Percentiles rank a stretch among this genome's conserved stretches.
phyloP scores from a whole-genome alignment of 805 yeast genomes.

The Komagataella mondaviorum region DNA sequence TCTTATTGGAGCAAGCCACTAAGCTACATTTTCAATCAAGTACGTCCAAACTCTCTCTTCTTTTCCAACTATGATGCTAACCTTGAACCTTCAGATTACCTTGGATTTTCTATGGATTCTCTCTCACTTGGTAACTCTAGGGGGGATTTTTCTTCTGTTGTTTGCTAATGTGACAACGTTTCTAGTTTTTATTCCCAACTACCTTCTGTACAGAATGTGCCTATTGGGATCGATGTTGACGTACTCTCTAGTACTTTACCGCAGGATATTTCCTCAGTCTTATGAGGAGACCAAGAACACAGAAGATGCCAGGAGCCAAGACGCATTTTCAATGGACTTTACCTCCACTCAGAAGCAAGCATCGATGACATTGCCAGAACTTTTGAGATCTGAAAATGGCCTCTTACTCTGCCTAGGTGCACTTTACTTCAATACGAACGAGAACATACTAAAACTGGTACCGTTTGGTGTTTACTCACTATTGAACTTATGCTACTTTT shows the following conservation, averaged over 20 bases:
- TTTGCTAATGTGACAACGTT: not conserved
- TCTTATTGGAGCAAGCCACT: not conserved
- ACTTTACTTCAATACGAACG: conserved; percentile 22
- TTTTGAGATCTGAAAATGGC: conserved; percentile 26
- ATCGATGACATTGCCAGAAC: conserved; percentile 17
- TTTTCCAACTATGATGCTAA: not conserved
- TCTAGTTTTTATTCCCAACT: not conserved
- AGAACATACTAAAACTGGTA: conserved; percentile 19
- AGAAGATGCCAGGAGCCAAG: not conserved
- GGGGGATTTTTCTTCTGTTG: conserved; percentile 8
- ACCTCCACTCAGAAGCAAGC: conserved; percentile 2
- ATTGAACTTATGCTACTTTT: conserved; percentile 21
- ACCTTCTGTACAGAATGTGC: conserved; percentile 10
- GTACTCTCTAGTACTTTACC: conserved; percentile 15
- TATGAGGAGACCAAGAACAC: conserved; percentile 4
- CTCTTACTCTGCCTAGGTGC: conserved; percentile 21
- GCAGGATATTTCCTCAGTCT: conserved; percentile 11
- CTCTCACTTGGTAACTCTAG: conserved; percentile 10
- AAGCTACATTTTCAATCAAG: not conserved
- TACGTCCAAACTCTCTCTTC: not conserved
- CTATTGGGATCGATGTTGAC: conserved; percentile 14
- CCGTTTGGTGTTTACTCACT: conserved; percentile 28
- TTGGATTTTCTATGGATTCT: conserved; percentile 7
- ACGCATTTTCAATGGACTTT: conserved; percentile 1
- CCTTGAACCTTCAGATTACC: not conserved